A percentile compares a stretch with the other conserved stretches of the same genome.
These are phyloP conservation scores for Litsea cubeba DNA, from an alignment of 164 flowering plant genomes.

Conservation along the genomic window DNA sequence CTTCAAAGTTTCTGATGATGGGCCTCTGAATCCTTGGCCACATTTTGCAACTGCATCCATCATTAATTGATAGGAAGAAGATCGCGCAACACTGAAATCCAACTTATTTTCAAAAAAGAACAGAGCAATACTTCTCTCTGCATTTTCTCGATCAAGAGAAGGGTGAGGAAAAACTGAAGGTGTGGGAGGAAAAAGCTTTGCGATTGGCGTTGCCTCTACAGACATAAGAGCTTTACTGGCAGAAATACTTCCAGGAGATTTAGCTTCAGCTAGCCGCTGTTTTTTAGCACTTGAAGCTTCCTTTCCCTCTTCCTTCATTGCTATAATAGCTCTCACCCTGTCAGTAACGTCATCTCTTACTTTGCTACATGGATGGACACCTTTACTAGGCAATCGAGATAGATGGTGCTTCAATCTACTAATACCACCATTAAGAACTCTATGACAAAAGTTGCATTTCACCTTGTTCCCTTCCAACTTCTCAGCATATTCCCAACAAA, in stretches of 20 bases:
- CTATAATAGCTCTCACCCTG: constrained; percentile 56
- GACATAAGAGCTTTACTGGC: constrained; percentile 28
- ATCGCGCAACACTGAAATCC: constrained; percentile 76
- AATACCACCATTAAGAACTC: constrained; percentile 82
- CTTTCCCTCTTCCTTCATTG: constrained; percentile 63
- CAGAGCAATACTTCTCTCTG: constrained; percentile 74
- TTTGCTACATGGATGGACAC: constrained; percentile 88
- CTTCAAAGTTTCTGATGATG: constrained; percentile 65
- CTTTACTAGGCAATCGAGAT: constrained; percentile 89
- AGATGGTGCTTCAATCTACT: constrained; percentile 92
- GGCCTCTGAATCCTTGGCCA: constrained; percentile 68
- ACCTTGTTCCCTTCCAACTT: constrained; percentile 92
- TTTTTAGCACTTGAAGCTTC: constrained; percentile 47
- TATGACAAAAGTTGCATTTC: constrained; percentile 72
- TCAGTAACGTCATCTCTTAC: constrained; percentile 90
- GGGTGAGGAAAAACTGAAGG: constrained; percentile 25
- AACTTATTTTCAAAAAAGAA: constrained; percentile 91
- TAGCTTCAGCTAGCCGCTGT: constrained; percentile 43
- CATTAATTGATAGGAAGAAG: constrained; percentile 79
- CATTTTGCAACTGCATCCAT: constrained; percentile 72
- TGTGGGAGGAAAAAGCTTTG: constrained; percentile 40
- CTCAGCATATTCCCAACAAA: constrained; percentile 95
- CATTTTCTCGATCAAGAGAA: constrained; percentile 57
- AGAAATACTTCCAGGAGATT: constrained; percentile 35
- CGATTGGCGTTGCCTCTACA: constrained; percentile 36